Base-by-base conservation (phyloP, 495 filamentous ascomycete species). In the Hypoxylon intermedium region DNA sequence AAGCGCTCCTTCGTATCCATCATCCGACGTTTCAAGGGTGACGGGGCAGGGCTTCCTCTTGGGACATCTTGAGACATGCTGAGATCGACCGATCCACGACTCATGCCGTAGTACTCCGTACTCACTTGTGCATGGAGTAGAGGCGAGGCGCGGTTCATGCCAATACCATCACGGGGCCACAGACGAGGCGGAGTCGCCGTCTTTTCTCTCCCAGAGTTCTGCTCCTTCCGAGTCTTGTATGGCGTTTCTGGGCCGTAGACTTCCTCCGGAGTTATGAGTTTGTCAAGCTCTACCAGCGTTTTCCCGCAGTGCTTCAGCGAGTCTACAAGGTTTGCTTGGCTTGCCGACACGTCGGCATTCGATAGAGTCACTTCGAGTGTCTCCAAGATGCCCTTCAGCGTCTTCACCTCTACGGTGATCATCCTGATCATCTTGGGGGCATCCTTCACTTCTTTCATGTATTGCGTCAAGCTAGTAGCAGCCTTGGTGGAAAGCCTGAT, bases 401-500 rank as follows among this genome's bases (percentile, higher is more conserved):
- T 44, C 9, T 45, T 58, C 30, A 45, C 48, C 20, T 58, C 60
- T 6, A 58, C 12, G 1, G 6, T 19, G 38, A 64, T 64, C 2
- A 1, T 24, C 28, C 2, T 30, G 6, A 64, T 42, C 23, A 44
- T 1, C 19, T 31, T 42, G 7, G 53, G 60, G 11, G 44, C 60
- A 34, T 58, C 49, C 49, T 58, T 64, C 6, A 64, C 54, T n/a
- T 49, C 37, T 13, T n/a, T 46, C 34, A 21, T 11, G 37, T 58
- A 64, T 1, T 54, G 18, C 15, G 12, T 48, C 28, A 58, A 33
- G 28, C 16, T 24, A 1, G 5, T 50, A 5, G 30, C 53, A 7
- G 53, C 53, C 23, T 44, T 24, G 2, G 5, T 24, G 12, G 48
- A 26, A 37, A 44, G 18, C 7, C n/a, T 24, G 9, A 64, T 42